Evolutionary conservation across 345 rosid genomes (phyloP).

Genomic region (Lepidium aucheri): DNA sequence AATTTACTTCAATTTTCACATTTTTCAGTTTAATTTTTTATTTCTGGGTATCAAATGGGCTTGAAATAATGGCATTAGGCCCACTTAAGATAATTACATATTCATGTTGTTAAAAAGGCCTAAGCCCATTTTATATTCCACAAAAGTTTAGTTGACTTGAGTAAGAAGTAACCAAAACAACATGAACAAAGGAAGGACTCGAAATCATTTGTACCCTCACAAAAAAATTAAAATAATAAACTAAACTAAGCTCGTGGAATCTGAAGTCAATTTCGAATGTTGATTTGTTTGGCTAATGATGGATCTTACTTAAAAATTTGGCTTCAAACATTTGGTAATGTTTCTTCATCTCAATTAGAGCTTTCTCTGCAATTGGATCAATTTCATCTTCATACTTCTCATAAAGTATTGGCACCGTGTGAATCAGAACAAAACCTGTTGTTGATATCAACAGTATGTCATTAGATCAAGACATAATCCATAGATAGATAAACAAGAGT

Average conservation of each 20-base stretch:
- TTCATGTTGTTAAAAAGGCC: not conserved
- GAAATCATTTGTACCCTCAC: not conserved
- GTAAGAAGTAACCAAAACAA: conserved; percentile 11
- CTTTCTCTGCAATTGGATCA: conserved; percentile 79
- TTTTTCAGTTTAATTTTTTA: not conserved
- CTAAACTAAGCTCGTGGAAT: not conserved
- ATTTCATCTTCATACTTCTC: conserved; percentile 78
- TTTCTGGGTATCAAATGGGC: conserved; percentile 14
- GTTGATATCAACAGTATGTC: not conserved
- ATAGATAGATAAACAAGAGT: not conserved
- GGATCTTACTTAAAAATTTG: conserved; percentile 53
- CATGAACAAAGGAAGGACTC: not conserved
- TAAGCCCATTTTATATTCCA: not conserved
- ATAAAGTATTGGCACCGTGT: conserved; percentile 62
- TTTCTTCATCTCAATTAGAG: conserved; percentile 45
- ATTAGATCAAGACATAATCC: not conserved
- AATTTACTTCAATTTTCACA: not conserved
- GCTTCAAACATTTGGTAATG: conserved; percentile 56
- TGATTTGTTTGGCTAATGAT: conserved; percentile 13
- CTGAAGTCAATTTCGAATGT: not conserved
- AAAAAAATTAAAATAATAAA: not conserved
- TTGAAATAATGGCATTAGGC: not conserved
- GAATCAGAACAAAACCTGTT: conserved; percentile 62
- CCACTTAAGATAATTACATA: not conserved
- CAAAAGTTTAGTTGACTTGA: not conserved